phyloP scores from a whole-genome alignment of 2,329 filamentous ascomycete genomes.

The Cladosporium sp. region DNA sequence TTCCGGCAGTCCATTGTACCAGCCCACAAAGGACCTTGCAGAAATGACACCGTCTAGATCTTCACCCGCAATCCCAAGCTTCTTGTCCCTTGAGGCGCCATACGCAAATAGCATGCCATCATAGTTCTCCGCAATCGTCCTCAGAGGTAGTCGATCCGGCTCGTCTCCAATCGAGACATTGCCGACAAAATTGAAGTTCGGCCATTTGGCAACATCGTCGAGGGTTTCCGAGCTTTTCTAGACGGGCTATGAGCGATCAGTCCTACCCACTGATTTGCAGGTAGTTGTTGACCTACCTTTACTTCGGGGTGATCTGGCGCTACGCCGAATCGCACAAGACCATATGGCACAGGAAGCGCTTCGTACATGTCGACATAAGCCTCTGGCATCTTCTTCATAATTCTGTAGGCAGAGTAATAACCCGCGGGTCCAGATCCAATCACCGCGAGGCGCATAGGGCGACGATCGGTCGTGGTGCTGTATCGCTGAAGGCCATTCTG shows the following conservation, averaged over 20 bases:
- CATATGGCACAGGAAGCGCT: conserved; percentile 84
- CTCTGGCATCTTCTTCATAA: conserved; percentile 69
- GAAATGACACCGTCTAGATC: conserved; percentile 73
- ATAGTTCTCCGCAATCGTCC: conserved; percentile 71
- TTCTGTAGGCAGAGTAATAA: conserved; percentile 86
- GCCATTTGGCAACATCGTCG: conserved; percentile 74
- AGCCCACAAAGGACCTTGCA: conserved; percentile 89
- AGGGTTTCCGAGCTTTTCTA: conserved; percentile 96
- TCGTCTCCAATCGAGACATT: conserved; percentile 74
- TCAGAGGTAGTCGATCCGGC: conserved; percentile 53
- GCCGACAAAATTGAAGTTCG: conserved; percentile 83
- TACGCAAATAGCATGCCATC: conserved; percentile 91
- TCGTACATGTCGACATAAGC: conserved; percentile 93
- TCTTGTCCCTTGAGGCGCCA: conserved; percentile 78
- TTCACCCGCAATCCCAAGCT: conserved; percentile 76
- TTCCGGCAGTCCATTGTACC: conserved; percentile 95
- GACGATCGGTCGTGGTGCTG: conserved; percentile 29
- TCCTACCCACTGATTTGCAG: conserved; percentile 7
- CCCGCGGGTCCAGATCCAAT: conserved; percentile 92
- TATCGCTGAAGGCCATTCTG: conserved; percentile 14
- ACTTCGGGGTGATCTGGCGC: conserved; percentile 99
- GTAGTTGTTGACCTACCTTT: conserved; percentile 58
- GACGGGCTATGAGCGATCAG: conserved; percentile 22
- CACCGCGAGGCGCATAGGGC: conserved; percentile 69
- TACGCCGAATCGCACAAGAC: conserved; percentile 87